Percentiles rank a stretch among this genome's conserved stretches.
These are phyloP conservation scores for Pleurotus tuber-regium DNA, from an alignment of 768 basidiomycete genomes.

Conservation along the genomic window DNA sequence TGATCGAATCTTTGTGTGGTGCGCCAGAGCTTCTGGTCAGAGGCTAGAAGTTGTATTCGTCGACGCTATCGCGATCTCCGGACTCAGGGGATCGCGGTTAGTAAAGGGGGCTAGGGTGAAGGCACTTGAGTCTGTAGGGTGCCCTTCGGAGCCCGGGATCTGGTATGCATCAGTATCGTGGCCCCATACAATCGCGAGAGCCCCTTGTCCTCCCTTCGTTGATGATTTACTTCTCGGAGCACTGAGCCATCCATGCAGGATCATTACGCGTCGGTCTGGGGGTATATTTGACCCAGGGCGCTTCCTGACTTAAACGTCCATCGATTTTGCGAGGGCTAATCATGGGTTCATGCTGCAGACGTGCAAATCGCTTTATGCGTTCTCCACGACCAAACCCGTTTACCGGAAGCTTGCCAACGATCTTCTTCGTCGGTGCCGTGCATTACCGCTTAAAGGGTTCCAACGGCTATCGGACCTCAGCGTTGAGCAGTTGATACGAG, in stretches of 20 bases:
- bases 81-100: no score
- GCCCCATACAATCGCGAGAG: not conserved
- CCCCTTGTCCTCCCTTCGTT: not conserved
- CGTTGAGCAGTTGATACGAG: constrained; percentile 56
- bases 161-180: no score
- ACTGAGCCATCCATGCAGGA: constrained; percentile 2
- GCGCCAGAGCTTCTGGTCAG: no score
- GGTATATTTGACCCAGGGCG: not conserved
- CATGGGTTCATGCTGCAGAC: constrained; percentile 40
- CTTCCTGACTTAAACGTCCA: constrained; percentile 8
- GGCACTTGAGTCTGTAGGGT: no score
- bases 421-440: constrained; percentile 63
- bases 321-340: no score
- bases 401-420: constrained; percentile 63
- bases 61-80: no score
- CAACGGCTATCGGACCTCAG: constrained; percentile 65
- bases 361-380: constrained; percentile 57
- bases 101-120: no score
- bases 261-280: not conserved
- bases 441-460: constrained; percentile 68
- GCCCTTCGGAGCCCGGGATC: no score
- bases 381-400: constrained; percentile 63
- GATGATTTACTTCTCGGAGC: not conserved
- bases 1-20: no score
- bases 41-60: no score